These are phyloP conservation scores for Ceratocystis smalleyi DNA, from an alignment of 2,329 filamentous ascomycete genomes.

Conservation along the genomic window DNA sequence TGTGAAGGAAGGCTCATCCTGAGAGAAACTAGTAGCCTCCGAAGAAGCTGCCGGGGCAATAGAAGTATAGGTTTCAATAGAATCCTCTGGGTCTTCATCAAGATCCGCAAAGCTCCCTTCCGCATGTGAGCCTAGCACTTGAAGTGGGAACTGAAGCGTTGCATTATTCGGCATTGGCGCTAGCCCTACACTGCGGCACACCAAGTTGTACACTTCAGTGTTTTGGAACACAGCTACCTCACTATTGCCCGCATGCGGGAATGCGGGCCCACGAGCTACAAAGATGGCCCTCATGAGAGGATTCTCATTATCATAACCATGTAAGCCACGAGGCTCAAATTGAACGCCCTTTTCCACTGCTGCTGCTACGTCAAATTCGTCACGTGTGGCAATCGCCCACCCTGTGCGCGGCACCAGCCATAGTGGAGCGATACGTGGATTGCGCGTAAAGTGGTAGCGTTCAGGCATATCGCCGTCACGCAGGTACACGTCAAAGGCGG, in stretches of 20 bases:
- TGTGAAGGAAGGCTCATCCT: not conserved
- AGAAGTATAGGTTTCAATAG: not conserved
- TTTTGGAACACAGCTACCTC: conserved; percentile 77
- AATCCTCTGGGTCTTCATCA: conserved; percentile 36
- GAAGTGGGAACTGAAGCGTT: conserved; percentile 58
- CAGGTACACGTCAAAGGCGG: conserved; percentile 74
- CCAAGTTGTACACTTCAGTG: conserved; percentile 82
- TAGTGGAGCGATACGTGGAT: conserved; percentile 77
- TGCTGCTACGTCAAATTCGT: conserved; percentile 54
- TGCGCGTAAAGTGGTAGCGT: conserved; percentile 79
- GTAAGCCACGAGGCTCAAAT: conserved; percentile 71
- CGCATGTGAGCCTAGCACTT: conserved; percentile 46
- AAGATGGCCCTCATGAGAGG: conserved; percentile 95
- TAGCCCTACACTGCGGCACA: conserved; percentile 75
- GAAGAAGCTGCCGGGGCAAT: conserved; percentile 14
- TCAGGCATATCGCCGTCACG: conserved; percentile 78
- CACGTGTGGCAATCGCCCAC: conserved; percentile 74
- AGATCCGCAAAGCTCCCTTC: conserved; percentile 32
- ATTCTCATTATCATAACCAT: conserved; percentile 90
- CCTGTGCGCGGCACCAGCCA: conserved; percentile 90
- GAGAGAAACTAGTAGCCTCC: conserved; percentile 18
- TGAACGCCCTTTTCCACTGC: conserved; percentile 28
- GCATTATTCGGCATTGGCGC: conserved; percentile 69
- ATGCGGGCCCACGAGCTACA: conserved; percentile 78
- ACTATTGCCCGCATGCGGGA: conserved; percentile 71